Evolutionary conservation across 345 rosid species (phyloP), one percentile per base, ranked within the genome.

Genomic region (Pelargonium nanum): DNA sequence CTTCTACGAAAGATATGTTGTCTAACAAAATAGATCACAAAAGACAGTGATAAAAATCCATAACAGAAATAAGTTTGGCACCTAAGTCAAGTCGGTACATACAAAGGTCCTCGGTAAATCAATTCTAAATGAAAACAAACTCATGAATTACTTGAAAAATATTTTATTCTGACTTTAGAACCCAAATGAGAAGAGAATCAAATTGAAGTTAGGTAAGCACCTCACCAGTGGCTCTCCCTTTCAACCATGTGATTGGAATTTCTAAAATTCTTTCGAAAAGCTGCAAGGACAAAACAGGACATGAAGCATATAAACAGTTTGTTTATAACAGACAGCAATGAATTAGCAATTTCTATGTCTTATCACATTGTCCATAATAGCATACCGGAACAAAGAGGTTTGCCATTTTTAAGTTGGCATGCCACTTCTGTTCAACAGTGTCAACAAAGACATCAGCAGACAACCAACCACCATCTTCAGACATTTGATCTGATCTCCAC

Each of bases 221-320:
- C 95, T 92, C 98, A 87, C 98, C 98, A 63, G 89, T 81, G 71
- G 93, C 98, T 84, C 96, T 92, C 72, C 98, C 98, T 72, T 85
- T 83, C 20, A 78, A 82, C 97, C 97, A 92, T 24, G 72, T 68
- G 68, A 89, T 84, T 58, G 96, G 96, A 65, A 92, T 92, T 68
- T 84, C 95, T 81, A 92, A 65, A 65, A 92, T 81, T 71, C 95
- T 80, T 77, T 92, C 98, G 74, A 89, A 89, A 72, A 87, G 89
- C 96, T 92, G 86, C 70, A 68, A 48, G 34, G 57, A 63, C 51
- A 26, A 70, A 66, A 61, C 32, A 60, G 21, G 56, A 44, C 8
- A 53, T 21, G 71, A 64, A 51, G 56, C 30, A 51, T 23, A 58
- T 34, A 59, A 32, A 23, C 30, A 65, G 54, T 40, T 7, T 0